Evolutionary conservation across 306 rosid species (phyloP).

Genomic region (Hippophae tibetana): DNA sequence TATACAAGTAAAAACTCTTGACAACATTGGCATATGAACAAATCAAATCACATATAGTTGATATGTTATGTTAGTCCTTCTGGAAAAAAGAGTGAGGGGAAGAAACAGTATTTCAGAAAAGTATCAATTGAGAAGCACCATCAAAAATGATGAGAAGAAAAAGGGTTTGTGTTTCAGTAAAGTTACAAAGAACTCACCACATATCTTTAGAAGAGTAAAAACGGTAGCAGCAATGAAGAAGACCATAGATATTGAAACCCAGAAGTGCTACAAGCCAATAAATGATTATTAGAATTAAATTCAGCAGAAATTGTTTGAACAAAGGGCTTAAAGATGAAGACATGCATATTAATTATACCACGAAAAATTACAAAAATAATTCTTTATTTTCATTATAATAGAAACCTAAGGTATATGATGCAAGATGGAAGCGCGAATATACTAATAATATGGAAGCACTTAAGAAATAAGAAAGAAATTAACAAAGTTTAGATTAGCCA

Average conservation of each 20-base stretch:
- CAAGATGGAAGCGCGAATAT: too few species aligned
- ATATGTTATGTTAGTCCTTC: neutral
- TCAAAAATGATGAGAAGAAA: neutral
- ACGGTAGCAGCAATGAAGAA: conserved; percentile 82
- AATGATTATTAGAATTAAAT: conserved; percentile 16
- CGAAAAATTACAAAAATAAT: neutral
- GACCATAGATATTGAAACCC: conserved; percentile 98
- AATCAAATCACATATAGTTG: neutral
- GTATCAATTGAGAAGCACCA: neutral
- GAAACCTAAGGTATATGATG: neutral
- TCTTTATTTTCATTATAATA: neutral
- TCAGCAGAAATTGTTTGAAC: neutral
- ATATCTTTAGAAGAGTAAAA: conserved; percentile 81
- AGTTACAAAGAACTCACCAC: conserved; percentile 49
- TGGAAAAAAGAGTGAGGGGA: too few species aligned
- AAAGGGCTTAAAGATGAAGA: too few species aligned
- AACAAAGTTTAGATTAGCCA: too few species aligned
- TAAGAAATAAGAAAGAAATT: too few species aligned
- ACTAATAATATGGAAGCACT: too few species aligned
- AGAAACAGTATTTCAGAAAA: too few species aligned
- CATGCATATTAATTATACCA: neutral
- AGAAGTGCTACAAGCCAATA: conserved; percentile 74
- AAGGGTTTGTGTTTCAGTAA: neutral
- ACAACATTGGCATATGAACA: neutral
- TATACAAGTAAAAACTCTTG: neutral